Evolutionary conservation across 2,329 filamentous ascomycete species (phyloP), one percentile per base, ranked within the genome.

Genomic region (Ambrosiella cleistominuta): DNA sequence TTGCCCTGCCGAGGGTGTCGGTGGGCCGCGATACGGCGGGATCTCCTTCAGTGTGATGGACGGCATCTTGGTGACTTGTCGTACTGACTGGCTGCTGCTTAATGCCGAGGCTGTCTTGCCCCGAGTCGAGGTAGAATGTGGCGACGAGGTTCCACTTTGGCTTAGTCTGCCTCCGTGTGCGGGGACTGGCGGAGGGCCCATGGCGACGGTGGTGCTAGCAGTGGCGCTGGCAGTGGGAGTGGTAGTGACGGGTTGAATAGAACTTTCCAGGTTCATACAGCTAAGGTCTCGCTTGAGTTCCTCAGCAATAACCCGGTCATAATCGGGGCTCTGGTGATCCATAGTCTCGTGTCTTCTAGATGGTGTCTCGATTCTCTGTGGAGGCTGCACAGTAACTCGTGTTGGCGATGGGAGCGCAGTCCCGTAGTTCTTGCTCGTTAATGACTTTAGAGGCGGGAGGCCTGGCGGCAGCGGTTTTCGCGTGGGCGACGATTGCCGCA

Each of bases 251-350:
- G 42, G 59, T 13, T 57, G 66, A 38, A 71, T 67, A 12, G 69
- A 68, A 1, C 69, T 62, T 7, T 68, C 70, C 50, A 84, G 68
- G 57, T 76, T 79, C 63, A 84, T 69, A 63, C 74, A 73, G 37
- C 73, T 72, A 71, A 84, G 78, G 62, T 84, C 81, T 59, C 75
- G 75, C 63, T 80, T 79, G n/a, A 85, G 68, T 66, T 85, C 79
- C 44, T 79, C 76, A 61, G 82, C 80, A 47, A 83, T 66, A 47
- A 77, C 75, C 51, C 74, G 72, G 63, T 84, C 81, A 63, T 82
- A 82, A 60, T 82, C 80, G 7, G 75, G 72, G 3, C 80, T 80
- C 56, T 75, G 74, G 15, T 62, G 60, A 13, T 52, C 37, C 12
- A 52, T 47, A 15, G 37, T 15, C 40, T n/a, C 15, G 44, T 38